These are phyloP conservation scores for Fusarium domesticum DNA, from an alignment of 2,329 filamentous ascomycete genomes.

Conservation along the genomic window DNA sequence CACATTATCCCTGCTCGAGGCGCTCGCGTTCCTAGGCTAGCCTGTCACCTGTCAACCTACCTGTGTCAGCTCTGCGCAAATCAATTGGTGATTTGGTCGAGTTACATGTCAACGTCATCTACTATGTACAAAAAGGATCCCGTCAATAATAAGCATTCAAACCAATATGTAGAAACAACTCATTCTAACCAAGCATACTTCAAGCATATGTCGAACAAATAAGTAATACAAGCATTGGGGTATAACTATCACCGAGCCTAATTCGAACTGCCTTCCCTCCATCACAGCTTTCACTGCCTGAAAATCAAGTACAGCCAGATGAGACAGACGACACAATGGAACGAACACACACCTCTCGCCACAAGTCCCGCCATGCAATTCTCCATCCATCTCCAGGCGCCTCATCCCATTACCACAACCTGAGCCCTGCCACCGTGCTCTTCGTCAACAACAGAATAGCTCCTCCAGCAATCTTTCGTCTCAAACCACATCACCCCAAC, in stretches of 20 bases:
- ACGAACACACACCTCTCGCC: conserved; percentile 14
- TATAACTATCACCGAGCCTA: conserved; percentile 30
- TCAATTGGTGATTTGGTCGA: no score
- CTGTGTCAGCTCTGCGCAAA: no score
- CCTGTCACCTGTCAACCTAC: no score
- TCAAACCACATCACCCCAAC: no score
- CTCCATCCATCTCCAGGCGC: conserved; percentile 10
- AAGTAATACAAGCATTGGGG: conserved; percentile 30
- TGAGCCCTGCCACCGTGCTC: not conserved
- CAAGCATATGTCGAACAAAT: conserved; percentile 9
- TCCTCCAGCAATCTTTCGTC: conserved; percentile 4
- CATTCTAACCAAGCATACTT: not conserved
- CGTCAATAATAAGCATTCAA: no score
- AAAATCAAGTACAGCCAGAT: conserved; percentile 9
- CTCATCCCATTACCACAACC: conserved; percentile 23
- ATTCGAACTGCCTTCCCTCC: conserved; percentile 20
- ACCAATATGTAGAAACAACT: no score
- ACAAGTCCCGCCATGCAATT: conserved; percentile 14
- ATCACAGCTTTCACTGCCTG: conserved; percentile 10
- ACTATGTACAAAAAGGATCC: no score
- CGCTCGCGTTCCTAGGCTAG: not conserved
- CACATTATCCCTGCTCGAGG: not conserved
- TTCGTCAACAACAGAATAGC: not conserved
- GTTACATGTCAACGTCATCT: no score
- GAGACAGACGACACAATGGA: conserved; percentile 18